Percentiles rank a stretch among this genome's conserved stretches.
Conservation (phyloP, 2,329 filamentous ascomycete genomes). For the Fusarium domesticum region DNA sequence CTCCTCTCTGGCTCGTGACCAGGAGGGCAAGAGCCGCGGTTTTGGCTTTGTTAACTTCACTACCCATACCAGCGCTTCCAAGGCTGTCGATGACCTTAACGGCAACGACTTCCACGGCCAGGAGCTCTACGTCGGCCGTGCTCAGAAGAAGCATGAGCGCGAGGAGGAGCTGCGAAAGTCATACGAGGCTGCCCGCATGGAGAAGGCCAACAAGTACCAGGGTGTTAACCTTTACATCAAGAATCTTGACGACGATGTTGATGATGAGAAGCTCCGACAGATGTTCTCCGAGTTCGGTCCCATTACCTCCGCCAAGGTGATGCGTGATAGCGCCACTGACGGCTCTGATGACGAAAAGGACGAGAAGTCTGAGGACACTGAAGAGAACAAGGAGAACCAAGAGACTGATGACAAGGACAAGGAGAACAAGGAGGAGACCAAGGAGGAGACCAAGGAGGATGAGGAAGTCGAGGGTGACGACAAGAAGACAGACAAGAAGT, state of each 20-base stretch:
- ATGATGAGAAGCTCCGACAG: conserved; percentile 94
- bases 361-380: conserved; percentile 45
- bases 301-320: conserved; percentile 98
- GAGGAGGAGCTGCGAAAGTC: conserved; percentile 99
- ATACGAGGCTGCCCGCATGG: conserved; percentile 93
- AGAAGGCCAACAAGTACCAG: conserved; percentile 99
- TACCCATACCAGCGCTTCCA: conserved; percentile 80
- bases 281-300: conserved; percentile 89
- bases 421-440: conserved; percentile 51
- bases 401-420: conserved; percentile 49
- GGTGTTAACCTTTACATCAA: conserved; percentile 99
- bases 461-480: conserved; percentile 46
- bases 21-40: conserved; percentile 88
- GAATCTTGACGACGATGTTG: conserved; percentile 94
- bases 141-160: conserved; percentile 99
- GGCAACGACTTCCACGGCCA: conserved; percentile 89
- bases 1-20: conserved; percentile 84
- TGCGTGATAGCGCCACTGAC: conserved; percentile 74
- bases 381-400: conserved; percentile 52
- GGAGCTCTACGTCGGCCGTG: conserved; percentile 95
- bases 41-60: conserved; percentile 97
- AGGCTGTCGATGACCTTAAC: conserved; percentile 89
- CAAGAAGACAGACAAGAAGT: conserved; percentile 58
- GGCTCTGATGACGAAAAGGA: conserved; percentile 54
- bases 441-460: conserved; percentile 47